These are phyloP conservation scores for Nitzschia palea DNA, from an alignment of 108 stramenopile genomes.

Conservation along the genomic window DNA sequence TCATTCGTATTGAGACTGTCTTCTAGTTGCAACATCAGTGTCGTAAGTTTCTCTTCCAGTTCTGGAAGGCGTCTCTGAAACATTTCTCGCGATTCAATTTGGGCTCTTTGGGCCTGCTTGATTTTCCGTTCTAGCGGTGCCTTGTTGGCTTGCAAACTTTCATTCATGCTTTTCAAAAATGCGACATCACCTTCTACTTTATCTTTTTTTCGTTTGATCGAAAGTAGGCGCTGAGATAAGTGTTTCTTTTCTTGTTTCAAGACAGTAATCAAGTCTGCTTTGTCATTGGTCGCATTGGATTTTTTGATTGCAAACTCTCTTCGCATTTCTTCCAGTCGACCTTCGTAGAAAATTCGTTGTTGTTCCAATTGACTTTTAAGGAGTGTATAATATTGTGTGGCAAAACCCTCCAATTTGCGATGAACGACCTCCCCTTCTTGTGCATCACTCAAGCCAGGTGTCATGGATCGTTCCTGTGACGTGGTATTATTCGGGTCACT, in stretches of 20 bases:
- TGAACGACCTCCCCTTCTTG: conserved; percentile 89
- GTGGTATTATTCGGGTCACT: conserved; percentile 65
- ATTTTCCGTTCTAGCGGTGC: conserved; percentile 52
- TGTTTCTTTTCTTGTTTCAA: conserved; percentile 82
- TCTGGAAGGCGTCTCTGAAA: conserved; percentile 49
- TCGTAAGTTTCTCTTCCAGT: conserved; percentile 67
- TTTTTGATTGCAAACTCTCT: conserved; percentile 40
- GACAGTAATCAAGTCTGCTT: conserved; percentile 56
- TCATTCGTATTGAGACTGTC: not conserved
- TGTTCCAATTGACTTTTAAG: conserved; percentile 90
- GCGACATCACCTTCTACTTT: conserved; percentile 60
- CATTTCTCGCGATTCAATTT: conserved; percentile 44
- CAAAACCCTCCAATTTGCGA: conserved; percentile 88
- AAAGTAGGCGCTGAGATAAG: conserved; percentile 58
- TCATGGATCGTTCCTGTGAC: conserved; percentile 57
- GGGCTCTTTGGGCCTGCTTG: conserved; percentile 48
- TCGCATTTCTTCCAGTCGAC: conserved; percentile 70
- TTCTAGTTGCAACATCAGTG: conserved; percentile 67
- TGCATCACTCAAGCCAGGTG: conserved; percentile 61
- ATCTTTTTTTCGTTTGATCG: conserved; percentile 48
- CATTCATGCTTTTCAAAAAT: conserved; percentile 80
- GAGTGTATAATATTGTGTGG: conserved; percentile 84
- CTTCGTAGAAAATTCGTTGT: conserved; percentile 88
- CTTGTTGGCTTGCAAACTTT: conserved; percentile 74
- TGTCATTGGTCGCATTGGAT: not conserved